These are phyloP conservation scores for Sugiyamaella chiloensis DNA, from an alignment of 805 yeast species.

Conservation along the genomic window DNA sequence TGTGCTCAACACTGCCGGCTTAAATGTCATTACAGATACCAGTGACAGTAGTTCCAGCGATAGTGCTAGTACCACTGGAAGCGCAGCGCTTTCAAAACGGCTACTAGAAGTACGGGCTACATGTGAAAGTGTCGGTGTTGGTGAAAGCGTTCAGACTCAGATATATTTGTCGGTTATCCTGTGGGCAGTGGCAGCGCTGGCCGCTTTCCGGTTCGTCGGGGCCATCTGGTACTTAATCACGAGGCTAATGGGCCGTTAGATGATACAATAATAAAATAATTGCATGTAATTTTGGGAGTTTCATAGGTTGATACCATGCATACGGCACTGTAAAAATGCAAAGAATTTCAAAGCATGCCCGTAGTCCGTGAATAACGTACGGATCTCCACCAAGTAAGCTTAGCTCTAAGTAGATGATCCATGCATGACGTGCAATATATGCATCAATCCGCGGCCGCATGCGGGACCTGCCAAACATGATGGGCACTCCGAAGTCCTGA, in stretches of 20 bases:
- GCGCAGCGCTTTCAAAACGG: slow-evolving; percentile 25
- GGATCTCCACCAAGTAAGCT: too few species aligned
- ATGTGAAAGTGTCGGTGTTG: slow-evolving; percentile 20
- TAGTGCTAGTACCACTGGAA: slow-evolving; percentile 18
- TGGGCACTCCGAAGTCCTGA: too few species aligned
- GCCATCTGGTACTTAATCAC: slow-evolving; percentile 55
- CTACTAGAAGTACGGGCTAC: slow-evolving; percentile 11
- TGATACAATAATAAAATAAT: not conserved
- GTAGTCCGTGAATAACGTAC: too few species aligned
- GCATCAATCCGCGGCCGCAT: too few species aligned
- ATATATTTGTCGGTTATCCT: slow-evolving; percentile 77
- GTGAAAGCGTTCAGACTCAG: slow-evolving; percentile 26
- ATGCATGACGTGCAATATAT: too few species aligned
- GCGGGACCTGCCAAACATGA: too few species aligned
- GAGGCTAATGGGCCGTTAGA: slow-evolving; percentile 32
- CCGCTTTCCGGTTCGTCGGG: slow-evolving; percentile 78
- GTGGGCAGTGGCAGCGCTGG: slow-evolving; percentile 92
- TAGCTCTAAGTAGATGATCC: too few species aligned
- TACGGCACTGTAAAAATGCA: too few species aligned
- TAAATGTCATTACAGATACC: slow-evolving; percentile 41
- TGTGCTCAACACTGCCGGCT: slow-evolving; percentile 82
- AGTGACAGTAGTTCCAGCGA: slow-evolving; percentile 23
- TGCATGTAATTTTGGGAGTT: not conserved
- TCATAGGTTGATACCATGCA: too few species aligned
- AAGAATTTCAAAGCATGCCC: too few species aligned